phyloP scores from a whole-genome alignment of 2,329 filamentous ascomycete genomes.

The Neonectria magnoliae region DNA sequence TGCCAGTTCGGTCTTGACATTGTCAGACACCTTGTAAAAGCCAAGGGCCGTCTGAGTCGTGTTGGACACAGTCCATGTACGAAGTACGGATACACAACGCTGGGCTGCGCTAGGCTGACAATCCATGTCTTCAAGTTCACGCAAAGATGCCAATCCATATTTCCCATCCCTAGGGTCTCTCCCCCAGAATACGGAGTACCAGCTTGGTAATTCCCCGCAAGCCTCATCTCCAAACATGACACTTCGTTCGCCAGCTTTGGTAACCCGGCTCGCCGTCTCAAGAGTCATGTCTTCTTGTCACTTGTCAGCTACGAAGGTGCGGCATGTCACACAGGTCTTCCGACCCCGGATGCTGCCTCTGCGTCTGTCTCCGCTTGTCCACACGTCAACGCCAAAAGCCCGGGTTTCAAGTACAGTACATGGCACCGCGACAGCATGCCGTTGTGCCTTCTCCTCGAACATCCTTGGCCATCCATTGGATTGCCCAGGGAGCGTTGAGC shows the following conservation, averaged over 20 bases:
- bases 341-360: conserved; percentile 8
- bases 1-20: neutral
- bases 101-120: neutral
- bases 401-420: conserved; percentile 11
- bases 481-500: conserved; percentile 2
- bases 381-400: conserved; percentile 5
- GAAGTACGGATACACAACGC: neutral
- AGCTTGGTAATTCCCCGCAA: conserved; percentile 5
- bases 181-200: neutral
- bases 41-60: conserved; percentile 1
- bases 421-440: neutral
- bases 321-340: conserved; percentile 12
- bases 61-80: neutral
- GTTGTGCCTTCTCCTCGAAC: neutral
- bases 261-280: neutral
- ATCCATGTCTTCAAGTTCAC: neutral
- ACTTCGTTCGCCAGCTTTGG: conserved; percentile 12
- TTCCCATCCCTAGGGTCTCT: neutral
- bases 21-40: neutral
- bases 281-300: neutral
- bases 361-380: neutral
- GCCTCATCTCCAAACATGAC: conserved; percentile 7
- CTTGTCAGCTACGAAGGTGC: conserved; percentile 3
- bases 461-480: conserved; percentile 1
- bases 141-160: neutral